Evolutionary conservation across 352 stramenopile species (phyloP), one percentile per base, ranked within the genome.

Genomic region (Albugo laibachii): DNA sequence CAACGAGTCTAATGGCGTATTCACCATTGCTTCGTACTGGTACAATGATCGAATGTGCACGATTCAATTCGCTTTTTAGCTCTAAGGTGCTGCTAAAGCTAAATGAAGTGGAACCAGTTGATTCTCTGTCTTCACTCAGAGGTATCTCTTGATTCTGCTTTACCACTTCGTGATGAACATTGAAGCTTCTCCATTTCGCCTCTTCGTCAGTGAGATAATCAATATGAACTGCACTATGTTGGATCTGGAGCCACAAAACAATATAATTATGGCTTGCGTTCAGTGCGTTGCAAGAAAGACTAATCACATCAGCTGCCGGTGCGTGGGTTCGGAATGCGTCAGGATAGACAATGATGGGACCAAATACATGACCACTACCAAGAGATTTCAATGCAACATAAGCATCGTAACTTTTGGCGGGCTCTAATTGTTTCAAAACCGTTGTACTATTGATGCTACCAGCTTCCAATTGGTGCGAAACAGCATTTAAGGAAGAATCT

Each of bases 331-430:
- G 65, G 34, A 74, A 63, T 14, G 52, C 59, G 11, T 49, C 42
- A 2, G 50, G 0, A 13, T 61, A n/a, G 0, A 45, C 49, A 41
- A 56, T 18, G 13, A 85, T 39, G 20, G 65, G 50, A 41, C 67
- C 77, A 21, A 62, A 62, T 13, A 89, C 74, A 2, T 51, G 45
- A 38, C 67, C 69, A n/a, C 45, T 55, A 1, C 71, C 74, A 5
- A 61, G 24, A 0, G 76, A 62, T 54, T 89, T 70, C 0, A 70
- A 65, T 13, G 81, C 56, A 2, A 76, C 13, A 19, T 79, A 56
- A 5, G 78, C 15, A 10, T 86, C 69, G 49, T 84, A 85, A 19
- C 66, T 46, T 13, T 67, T 84, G 5, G 69, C 62, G 0, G 73
- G 57, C 24, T 3, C 8, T 31, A 31, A 31, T 31, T 31, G 24